These are phyloP conservation scores for Ophiocordyceps sinensis DNA, from an alignment of 2,329 filamentous ascomycete species.

Conservation along the genomic window DNA sequence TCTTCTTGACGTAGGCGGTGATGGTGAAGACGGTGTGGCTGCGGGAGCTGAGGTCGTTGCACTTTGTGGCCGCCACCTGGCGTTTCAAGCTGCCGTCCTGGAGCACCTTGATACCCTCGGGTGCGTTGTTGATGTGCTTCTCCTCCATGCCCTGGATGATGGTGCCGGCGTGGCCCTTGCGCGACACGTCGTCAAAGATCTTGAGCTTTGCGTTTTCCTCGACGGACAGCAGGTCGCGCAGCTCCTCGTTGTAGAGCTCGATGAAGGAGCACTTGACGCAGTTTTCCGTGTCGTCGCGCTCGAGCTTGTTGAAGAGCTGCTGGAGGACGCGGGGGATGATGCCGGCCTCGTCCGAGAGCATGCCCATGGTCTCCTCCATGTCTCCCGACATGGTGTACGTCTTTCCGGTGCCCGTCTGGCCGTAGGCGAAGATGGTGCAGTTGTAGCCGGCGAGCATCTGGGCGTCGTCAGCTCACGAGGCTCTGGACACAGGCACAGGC, in stretches of 20 bases:
- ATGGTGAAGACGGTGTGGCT: conserved; percentile 98
- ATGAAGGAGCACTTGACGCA: conserved; percentile 98
- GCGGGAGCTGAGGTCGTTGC: conserved; percentile 92
- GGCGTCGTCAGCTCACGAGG: background rate
- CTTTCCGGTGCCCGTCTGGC: conserved; percentile 94
- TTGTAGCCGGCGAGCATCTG: conserved; percentile 92
- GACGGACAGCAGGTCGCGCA: conserved; percentile 71
- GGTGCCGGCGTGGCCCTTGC: conserved; percentile 72
- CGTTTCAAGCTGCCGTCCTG: conserved; percentile 83
- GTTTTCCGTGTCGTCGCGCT: conserved; percentile 63
- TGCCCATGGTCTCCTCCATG: conserved; percentile 74
- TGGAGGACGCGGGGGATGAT: conserved; percentile 90
- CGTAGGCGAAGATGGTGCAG: conserved; percentile 97
- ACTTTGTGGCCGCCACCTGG: conserved; percentile 98
- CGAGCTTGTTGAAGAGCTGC: conserved; percentile 72
- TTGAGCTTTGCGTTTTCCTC: conserved; percentile 83
- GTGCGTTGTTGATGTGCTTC: conserved; percentile 73
- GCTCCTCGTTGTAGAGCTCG: conserved; percentile 94
- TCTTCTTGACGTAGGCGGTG: conserved; percentile 76
- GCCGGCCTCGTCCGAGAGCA: conserved; percentile 80
- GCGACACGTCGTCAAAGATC: conserved; percentile 82
- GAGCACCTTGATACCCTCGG: conserved; percentile 75
- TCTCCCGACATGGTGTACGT: conserved; percentile 99
- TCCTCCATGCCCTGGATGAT: conserved; percentile 98
- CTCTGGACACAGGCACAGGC: background rate